Conservation (phyloP, 345 rosid genomes). For the Clausena lansium region DNA sequence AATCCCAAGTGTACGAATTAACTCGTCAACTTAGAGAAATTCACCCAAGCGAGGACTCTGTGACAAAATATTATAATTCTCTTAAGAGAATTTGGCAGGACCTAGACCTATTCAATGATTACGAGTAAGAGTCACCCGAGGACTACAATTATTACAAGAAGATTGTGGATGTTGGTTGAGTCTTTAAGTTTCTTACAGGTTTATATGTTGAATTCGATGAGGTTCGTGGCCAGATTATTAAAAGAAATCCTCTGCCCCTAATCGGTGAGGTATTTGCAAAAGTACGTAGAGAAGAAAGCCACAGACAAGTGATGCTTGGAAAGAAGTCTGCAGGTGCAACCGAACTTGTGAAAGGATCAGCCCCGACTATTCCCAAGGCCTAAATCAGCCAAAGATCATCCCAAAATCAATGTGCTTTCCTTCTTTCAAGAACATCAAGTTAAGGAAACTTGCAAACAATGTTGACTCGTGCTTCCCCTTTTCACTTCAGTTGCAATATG, state of each 20-base stretch:
- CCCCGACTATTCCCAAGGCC: neutral
- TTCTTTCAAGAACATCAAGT: neutral
- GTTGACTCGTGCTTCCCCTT: neutral
- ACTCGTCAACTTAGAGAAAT: too few relatives aligned
- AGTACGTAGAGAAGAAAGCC: neutral
- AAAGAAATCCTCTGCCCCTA: neutral
- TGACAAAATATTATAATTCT: too few relatives aligned
- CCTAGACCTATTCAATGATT: too few relatives aligned
- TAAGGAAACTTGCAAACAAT: neutral
- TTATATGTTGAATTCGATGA: neutral
- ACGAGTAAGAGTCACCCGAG: too few relatives aligned
- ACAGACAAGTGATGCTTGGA: neutral
- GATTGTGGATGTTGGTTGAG: neutral
- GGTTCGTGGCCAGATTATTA: neutral
- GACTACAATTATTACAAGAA: too few relatives aligned
- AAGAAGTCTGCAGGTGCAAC: neutral
- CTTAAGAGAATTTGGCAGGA: too few relatives aligned
- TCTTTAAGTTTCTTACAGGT: neutral
- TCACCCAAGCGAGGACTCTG: too few relatives aligned
- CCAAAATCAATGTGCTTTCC: neutral
- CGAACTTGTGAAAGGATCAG: neutral
- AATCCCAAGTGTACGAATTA: too few relatives aligned
- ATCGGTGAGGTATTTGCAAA: neutral
- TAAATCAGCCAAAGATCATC: neutral
- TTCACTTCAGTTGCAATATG: neutral